Conservation (phyloP, 2,329 filamentous ascomycete species). For the Colletotrichum limetticola region DNA sequence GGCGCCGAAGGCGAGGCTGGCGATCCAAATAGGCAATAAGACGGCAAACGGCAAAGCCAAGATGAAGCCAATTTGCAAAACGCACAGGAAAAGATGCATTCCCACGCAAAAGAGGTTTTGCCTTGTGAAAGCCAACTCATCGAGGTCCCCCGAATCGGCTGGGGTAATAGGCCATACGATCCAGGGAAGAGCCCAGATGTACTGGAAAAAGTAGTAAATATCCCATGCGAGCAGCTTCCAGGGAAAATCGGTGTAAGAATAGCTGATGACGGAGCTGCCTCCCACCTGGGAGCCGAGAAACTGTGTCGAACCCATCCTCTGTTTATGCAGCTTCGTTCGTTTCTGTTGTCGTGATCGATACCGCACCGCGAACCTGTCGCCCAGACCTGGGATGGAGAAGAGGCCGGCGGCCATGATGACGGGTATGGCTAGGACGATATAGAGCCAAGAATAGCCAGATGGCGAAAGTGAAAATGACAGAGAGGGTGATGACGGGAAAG, state of each 20-base stretch:
- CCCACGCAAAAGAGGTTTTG: constrained; percentile 67
- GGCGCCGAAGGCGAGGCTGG: constrained; percentile 47
- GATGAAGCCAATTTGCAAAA: constrained; percentile 71
- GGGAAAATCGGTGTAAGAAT: constrained; percentile 69
- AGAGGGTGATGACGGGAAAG: constrained; percentile 13
- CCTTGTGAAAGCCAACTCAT: constrained; percentile 71
- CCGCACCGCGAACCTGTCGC: constrained; percentile 5
- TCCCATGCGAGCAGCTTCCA: constrained; percentile 62
- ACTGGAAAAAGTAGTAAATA: constrained; percentile 65
- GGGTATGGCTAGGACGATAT: constrained; percentile 5
- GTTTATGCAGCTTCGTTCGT: constrained; percentile 12
- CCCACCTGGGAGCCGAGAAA: constrained; percentile 71
- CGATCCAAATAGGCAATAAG: constrained; percentile 61
- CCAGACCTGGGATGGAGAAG: constrained; percentile 20
- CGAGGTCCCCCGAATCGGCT: constrained; percentile 62
- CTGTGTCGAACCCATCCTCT: constrained; percentile 48
- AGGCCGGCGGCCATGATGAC: constrained; percentile 24
- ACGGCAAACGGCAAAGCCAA: constrained; percentile 63
- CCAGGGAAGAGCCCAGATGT: constrained; percentile 67
- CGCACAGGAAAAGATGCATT: constrained; percentile 67
- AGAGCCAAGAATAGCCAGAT: neutral
- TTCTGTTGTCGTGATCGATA: constrained; percentile 20
- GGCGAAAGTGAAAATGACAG: neutral
- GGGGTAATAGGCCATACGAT: constrained; percentile 69
- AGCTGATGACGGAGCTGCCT: constrained; percentile 66